Percentiles rank a stretch among this genome's conserved stretches.
Evolutionary conservation across 495 filamentous ascomycete species (phyloP).

Genomic region (Gamarada debralockiae): DNA sequence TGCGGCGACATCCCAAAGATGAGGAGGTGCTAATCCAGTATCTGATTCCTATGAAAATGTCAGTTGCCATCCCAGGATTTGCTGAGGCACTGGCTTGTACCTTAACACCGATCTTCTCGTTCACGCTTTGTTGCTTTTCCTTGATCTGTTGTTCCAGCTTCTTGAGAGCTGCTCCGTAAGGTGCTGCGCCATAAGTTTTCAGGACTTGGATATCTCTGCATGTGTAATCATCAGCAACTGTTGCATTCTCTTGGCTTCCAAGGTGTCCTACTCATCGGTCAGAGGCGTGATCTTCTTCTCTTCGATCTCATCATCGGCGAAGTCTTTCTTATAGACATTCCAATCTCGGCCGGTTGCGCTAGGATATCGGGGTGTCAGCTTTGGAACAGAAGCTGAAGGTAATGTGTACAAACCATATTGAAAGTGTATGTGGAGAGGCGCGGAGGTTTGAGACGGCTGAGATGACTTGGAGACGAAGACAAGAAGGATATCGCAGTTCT

Average conservation of each 20-base stretch:
- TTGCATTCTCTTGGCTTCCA: neutral
- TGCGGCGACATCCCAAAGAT: conserved; percentile 97
- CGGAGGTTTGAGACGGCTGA: too few species aligned
- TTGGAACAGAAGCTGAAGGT: neutral
- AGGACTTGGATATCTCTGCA: conserved; percentile 95
- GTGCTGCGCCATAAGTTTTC: conserved; percentile 97
- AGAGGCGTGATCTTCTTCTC: conserved; percentile 99
- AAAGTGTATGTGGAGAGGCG: too few species aligned
- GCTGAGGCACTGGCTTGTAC: conserved; percentile 18
- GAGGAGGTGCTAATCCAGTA: conserved; percentile 94
- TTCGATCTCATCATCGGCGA: conserved; percentile 90
- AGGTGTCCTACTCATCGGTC: conserved; percentile 77
- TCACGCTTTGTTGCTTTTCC: conserved; percentile 91
- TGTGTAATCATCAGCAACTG: conserved; percentile 7
- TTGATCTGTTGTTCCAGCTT: conserved; percentile 98
- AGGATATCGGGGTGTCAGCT: neutral
- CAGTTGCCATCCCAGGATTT: neutral
- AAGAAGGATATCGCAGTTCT: neutral
- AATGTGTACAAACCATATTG: neutral
- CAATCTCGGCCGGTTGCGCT: conserved; percentile 82
- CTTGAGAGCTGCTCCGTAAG: conserved; percentile 88
- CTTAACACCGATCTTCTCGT: conserved; percentile 88
- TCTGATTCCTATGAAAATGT: conserved; percentile 77
- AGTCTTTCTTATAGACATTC: conserved; percentile 98
- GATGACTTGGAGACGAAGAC: too few species aligned